Percentiles rank a stretch among this genome's conserved stretches.
These are phyloP conservation scores for Corylus americana DNA, from an alignment of 306 rosid genomes.

Conservation along the genomic window DNA sequence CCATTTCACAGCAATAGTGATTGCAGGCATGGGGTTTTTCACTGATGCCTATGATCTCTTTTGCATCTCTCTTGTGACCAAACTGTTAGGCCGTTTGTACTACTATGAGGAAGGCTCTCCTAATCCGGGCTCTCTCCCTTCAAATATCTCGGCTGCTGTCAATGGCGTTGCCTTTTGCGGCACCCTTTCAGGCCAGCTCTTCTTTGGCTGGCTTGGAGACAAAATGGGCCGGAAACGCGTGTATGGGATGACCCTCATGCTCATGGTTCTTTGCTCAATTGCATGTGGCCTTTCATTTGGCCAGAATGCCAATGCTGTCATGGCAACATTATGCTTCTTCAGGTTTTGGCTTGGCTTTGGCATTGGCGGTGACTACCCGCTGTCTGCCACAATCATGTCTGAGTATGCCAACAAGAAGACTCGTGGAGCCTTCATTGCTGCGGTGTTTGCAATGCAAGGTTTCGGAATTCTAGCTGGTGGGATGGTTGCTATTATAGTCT, in stretches of 20 bases:
- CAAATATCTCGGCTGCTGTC: slow-evolving; percentile 70
- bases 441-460: slow-evolving; percentile 95
- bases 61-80: slow-evolving; percentile 88
- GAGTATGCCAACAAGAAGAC: slow-evolving; percentile 90
- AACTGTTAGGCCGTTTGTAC: slow-evolving; percentile 73
- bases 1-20: slow-evolving; percentile 84
- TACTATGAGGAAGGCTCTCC: slow-evolving; percentile 42
- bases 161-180: slow-evolving; percentile 91
- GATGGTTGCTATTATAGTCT: slow-evolving; percentile 62
- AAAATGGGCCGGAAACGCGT: slow-evolving; percentile 81
- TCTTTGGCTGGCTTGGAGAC: slow-evolving; percentile 97
- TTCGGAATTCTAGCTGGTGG: slow-evolving; percentile 87
- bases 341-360: slow-evolving; percentile 94
- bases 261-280: slow-evolving; percentile 75
- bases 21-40: slow-evolving; percentile 95
- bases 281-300: slow-evolving; percentile 84
- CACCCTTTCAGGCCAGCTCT: slow-evolving; percentile 80
- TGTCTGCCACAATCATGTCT: slow-evolving; percentile 93
- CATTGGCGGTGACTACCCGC: slow-evolving; percentile 94
- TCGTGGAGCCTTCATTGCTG: slow-evolving; percentile 85
- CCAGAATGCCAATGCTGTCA: slow-evolving; percentile 46
- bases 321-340: slow-evolving; percentile 76
- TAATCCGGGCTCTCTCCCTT: slow-evolving; percentile 63
- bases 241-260: slow-evolving; percentile 86
- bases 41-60: slow-evolving; percentile 89